phyloP scores from a whole-genome alignment of 169 alveolate genomes.

The Eimeria sp. region DNA sequence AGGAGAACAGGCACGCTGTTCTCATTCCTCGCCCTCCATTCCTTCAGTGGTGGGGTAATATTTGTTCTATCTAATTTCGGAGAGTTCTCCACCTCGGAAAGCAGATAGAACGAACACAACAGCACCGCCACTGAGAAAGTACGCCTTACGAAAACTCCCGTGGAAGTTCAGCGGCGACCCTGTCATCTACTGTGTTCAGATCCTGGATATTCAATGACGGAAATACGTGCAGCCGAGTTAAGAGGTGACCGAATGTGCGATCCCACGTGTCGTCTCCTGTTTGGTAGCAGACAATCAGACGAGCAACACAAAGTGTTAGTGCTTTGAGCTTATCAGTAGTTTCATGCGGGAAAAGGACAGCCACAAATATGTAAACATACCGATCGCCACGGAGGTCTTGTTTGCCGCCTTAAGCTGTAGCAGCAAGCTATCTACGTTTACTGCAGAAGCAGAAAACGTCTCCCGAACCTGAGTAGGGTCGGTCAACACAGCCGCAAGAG shows the following conservation, averaged over 20 bases:
- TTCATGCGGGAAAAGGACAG: background rate
- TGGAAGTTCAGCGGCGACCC: slow-evolving; percentile 80
- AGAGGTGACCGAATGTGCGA: slow-evolving; percentile 85
- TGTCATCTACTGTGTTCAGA: slow-evolving; percentile 88
- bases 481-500: background rate
- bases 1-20: background rate
- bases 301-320: background rate
- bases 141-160: slow-evolving; percentile 44
- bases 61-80: no score
- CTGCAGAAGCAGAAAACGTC: slow-evolving; percentile 84
- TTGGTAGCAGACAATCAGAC: background rate
- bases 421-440: slow-evolving; percentile 89
- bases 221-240: slow-evolving; percentile 83
- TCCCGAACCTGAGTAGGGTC: slow-evolving; percentile 81
- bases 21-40: no score
- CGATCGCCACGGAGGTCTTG: slow-evolving; percentile 84
- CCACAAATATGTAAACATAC: slow-evolving; percentile 19
- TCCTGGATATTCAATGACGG: slow-evolving; percentile 90
- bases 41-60: no score
- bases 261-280: slow-evolving; percentile 92
- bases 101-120: background rate
- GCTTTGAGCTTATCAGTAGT: background rate
- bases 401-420: slow-evolving; percentile 79
- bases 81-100: background rate
- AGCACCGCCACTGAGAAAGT: background rate